Evolutionary conservation across 805 yeast genomes (phyloP), one percentile per base, ranked within the genome.

Genomic region (Huiozyma sinensis): DNA sequence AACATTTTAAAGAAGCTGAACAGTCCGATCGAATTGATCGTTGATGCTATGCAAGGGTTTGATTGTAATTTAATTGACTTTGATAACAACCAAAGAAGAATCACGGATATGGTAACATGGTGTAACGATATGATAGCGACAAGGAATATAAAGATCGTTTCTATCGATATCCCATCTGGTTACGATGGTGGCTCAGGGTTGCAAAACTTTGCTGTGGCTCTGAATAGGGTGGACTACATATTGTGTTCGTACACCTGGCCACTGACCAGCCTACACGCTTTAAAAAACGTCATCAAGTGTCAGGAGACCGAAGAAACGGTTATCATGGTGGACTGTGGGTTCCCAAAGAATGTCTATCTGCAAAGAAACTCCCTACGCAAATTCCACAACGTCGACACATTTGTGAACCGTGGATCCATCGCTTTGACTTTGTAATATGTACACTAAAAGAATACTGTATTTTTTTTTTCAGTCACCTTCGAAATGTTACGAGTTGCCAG

Each of bases 1-100:
- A 61, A 40, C 27, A 61, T 63, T 33, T 60, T 68, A 51, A 67
- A 58, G 9, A 72, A 73, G 45, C 64, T 79, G 35, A 83, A 81
- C 38, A 73, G 85, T 2, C 92, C 95, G 0, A 77, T 84, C 11
- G 95, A 87, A 57, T 67, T 88, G 47, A 73, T 87, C 7, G 56
- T 88, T 13, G 97, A 88, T 60, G 92, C 88, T 1, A 68, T 88
- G 52, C 95, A 84, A 57, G 96, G 95, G 0, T 81, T 76, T 50
- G 92, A 85, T 52, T 74, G 77, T 27, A 82, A 83, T 57, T 36
- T 44, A 29, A 45, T 46, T 30, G 49, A 53, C 28, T 45, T 51
- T 33, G 47, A 49, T 9, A 43, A 54, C 12, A 55, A 55, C 17
- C 46, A 55, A 42, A 47, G 46, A 8, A 53, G 51, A 36, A 48